phyloP scores from a whole-genome alignment of 1,284 basidiomycete genomes.

The Trichosporon sp. region DNA sequence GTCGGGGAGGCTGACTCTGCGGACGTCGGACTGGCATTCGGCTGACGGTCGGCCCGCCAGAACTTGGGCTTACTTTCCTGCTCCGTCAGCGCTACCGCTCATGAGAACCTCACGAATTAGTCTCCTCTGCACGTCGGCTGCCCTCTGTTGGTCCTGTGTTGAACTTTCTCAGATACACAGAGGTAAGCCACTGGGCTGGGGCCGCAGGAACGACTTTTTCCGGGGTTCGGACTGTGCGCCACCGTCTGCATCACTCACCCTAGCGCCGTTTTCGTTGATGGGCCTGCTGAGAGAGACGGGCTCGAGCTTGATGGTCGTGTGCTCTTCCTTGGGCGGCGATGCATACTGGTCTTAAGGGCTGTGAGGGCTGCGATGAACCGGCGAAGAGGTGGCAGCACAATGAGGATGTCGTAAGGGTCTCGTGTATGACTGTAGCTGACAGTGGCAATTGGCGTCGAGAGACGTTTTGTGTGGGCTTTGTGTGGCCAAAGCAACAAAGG shows the following conservation, averaged over 20 bases:
- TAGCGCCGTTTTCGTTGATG: not conserved
- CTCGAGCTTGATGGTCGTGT: not conserved
- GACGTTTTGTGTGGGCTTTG: slow-evolving; percentile 2
- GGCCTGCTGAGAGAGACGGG: not conserved
- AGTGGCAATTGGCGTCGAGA: not conserved
- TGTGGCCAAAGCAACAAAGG: not conserved
- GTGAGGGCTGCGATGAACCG: not conserved
- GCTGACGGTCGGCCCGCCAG: not conserved
- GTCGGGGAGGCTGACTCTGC: not conserved
- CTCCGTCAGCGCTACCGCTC: not conserved
- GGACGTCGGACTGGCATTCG: not conserved
- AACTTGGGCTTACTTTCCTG: slow-evolving; percentile 4
- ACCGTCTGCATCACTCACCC: not conserved
- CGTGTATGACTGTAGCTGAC: not conserved
- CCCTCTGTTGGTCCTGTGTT: not conserved
- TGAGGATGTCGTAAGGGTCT: not conserved
- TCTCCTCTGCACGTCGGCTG: not conserved
- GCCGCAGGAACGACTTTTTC: not conserved
- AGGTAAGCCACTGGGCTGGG: not conserved
- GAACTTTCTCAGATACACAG: not conserved
- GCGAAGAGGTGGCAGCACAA: not conserved
- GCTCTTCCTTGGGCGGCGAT: not conserved
- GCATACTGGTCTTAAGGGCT: not conserved
- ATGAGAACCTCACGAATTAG: not conserved
- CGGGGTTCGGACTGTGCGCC: not conserved